A percentile compares a stretch with the other conserved stretches of the same genome.
Conservation (phyloP, 805 yeast genomes). For the Saccharomyces eubayanus region DNA sequence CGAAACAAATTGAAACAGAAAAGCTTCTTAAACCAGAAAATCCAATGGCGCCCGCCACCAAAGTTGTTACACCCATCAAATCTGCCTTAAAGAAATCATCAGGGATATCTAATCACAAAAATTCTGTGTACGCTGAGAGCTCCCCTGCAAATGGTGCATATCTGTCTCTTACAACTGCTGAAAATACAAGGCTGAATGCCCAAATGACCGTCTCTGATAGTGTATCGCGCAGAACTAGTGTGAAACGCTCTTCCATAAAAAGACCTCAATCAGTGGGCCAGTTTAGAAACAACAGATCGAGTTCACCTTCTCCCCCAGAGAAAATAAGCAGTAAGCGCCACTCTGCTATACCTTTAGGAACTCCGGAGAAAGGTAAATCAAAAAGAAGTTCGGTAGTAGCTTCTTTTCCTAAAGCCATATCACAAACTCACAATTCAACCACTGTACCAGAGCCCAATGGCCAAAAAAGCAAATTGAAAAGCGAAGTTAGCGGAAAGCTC, state of each 20-base stretch:
- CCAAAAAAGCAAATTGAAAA: neutral
- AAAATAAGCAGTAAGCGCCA: neutral
- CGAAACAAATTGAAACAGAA: neutral
- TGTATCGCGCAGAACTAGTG: slow-evolving; percentile 3
- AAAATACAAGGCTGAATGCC: slow-evolving; percentile 68
- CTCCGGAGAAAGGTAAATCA: slow-evolving; percentile 15
- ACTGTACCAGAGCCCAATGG: neutral
- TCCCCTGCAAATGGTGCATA: slow-evolving; percentile 56
- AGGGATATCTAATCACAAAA: slow-evolving; percentile 14
- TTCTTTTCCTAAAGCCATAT: slow-evolving; percentile 1
- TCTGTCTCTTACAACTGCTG: slow-evolving; percentile 64
- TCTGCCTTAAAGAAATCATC: slow-evolving; percentile 34
- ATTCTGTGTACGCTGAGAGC: slow-evolving; percentile 10
- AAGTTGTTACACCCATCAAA: slow-evolving; percentile 35
- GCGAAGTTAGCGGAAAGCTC: slow-evolving; percentile 1
- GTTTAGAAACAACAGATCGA: neutral
- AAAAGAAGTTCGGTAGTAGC: neutral
- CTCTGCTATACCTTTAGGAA: neutral
- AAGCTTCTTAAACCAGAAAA: neutral
- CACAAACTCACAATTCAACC: slow-evolving; percentile 2
- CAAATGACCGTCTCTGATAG: slow-evolving; percentile 35
- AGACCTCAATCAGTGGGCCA: neutral
- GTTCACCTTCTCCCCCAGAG: neutral
- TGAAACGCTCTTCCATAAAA: slow-evolving; percentile 2
- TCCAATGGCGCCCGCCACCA: neutral